These are phyloP conservation scores for Discostella pseudostelligera DNA, from an alignment of 108 stramenopile species.

Conservation along the genomic window DNA sequence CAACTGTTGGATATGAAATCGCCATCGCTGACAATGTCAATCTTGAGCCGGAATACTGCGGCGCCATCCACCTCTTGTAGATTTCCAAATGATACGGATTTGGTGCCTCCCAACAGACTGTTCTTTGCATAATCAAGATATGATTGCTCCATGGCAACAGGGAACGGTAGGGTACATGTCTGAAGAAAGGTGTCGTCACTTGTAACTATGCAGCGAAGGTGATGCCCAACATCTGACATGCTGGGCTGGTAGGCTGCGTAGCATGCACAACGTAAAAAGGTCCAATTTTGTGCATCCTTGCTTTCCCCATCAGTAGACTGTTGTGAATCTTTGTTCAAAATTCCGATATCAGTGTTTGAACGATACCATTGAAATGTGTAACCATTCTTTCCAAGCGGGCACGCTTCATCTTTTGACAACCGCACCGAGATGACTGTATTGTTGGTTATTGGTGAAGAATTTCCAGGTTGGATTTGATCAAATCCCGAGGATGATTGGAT, in stretches of 20 bases:
- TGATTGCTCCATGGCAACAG: constrained; percentile 47
- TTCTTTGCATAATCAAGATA: constrained; percentile 60
- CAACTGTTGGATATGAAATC: constrained; percentile 23
- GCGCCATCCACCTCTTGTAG: constrained; percentile 45
- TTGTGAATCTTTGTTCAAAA: background rate
- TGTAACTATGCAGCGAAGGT: constrained; percentile 53
- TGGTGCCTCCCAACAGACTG: constrained; percentile 41
- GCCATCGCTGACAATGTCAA: constrained; percentile 13
- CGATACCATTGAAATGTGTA: constrained; percentile 65
- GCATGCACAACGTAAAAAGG: constrained; percentile 50
- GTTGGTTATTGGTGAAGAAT: background rate
- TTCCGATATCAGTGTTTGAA: constrained; percentile 21
- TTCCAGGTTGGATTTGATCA: constrained; percentile 9
- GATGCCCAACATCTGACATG: constrained; percentile 56
- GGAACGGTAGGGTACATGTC: constrained; percentile 20
- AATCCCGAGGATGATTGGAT: constrained; percentile 22
- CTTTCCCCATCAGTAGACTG: constrained; percentile 13
- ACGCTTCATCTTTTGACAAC: constrained; percentile 24
- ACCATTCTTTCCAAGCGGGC: constrained; percentile 21
- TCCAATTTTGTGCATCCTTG: constrained; percentile 36
- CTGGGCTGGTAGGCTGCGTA: constrained; percentile 64
- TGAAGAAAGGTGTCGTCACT: constrained; percentile 5
- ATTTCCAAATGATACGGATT: constrained; percentile 51
- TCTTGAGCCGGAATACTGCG: constrained; percentile 27
- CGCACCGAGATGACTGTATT: constrained; percentile 23